Percentiles rank a stretch among this genome's conserved stretches.
phyloP scores from a whole-genome alignment of 1,139 yeast genomes.

The Protomyces arabidopsidicola region DNA sequence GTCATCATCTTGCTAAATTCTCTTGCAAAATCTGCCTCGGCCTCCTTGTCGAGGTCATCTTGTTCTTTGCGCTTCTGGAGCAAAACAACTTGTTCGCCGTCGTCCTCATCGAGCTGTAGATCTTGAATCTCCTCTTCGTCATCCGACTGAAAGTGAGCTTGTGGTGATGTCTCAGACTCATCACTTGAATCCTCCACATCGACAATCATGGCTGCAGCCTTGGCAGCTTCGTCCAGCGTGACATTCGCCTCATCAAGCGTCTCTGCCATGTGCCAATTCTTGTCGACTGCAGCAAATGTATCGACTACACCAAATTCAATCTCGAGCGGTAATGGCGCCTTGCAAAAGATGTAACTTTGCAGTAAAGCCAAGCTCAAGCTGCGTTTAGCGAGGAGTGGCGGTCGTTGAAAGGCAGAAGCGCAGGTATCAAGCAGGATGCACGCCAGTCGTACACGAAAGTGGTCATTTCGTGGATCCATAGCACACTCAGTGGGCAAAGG shows the following conservation, averaged over 20 bases:
- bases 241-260: slow-evolving; percentile 46
- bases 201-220: neutral
- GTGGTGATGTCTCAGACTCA: slow-evolving; percentile 34
- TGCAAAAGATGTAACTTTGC: slow-evolving; percentile 69
- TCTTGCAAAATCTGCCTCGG: slow-evolving; percentile 39
- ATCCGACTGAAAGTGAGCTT: slow-evolving; percentile 35
- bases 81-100: slow-evolving; percentile 33
- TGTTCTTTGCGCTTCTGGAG: slow-evolving; percentile 27
- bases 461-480: slow-evolving; percentile 60
- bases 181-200: slow-evolving; percentile 33
- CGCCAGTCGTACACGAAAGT: slow-evolving; percentile 63
- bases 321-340: slow-evolving; percentile 64
- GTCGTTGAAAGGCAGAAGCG: slow-evolving; percentile 33
- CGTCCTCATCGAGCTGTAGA: slow-evolving; percentile 37
- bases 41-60: slow-evolving; percentile 22
- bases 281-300: slow-evolving; percentile 42
- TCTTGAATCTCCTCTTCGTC: slow-evolving; percentile 36
- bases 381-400: slow-evolving; percentile 40
- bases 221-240: slow-evolving; percentile 34
- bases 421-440: slow-evolving; percentile 42
- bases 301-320: slow-evolving; percentile 52
- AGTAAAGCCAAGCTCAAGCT: slow-evolving; percentile 55
- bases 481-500: neutral
- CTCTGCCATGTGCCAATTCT: slow-evolving; percentile 43
- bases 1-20: slow-evolving; percentile 40